Evolutionary conservation across 176 grass and related monocot genomes (phyloP).

Genomic region (Bothriochloa decipiens): DNA sequence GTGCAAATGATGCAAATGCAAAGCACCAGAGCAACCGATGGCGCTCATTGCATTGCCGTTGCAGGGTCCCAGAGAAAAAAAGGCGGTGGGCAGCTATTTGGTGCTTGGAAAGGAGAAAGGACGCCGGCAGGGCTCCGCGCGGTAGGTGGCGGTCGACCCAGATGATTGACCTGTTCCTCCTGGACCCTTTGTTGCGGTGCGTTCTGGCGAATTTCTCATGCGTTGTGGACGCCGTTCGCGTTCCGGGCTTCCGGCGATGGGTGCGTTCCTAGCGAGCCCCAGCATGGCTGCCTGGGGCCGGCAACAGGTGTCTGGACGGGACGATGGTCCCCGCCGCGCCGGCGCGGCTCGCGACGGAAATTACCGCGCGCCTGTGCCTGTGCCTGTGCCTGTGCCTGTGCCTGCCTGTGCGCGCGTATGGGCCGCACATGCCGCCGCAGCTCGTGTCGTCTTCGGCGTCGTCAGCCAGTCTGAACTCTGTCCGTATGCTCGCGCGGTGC

Average conservation of each 20-base stretch:
- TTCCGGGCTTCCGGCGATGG: neutral
- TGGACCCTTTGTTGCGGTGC: neutral
- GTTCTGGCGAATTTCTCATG: too few relatives aligned
- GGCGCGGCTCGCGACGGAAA: neutral
- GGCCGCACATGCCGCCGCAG: constrained; percentile 14
- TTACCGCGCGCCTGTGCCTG: neutral
- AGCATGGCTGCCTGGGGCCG: neutral
- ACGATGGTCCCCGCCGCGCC: neutral
- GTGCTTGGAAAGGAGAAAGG: neutral
- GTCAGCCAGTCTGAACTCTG: neutral
- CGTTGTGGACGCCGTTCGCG: too few relatives aligned
- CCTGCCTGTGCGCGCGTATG: neutral
- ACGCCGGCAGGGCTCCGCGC: neutral
- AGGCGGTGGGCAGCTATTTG: neutral
- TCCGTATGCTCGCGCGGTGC: neutral
- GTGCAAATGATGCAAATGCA: too few relatives aligned
- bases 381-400: neutral
- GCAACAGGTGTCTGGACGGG: neutral
- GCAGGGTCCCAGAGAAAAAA: neutral
- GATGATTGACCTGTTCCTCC: neutral
- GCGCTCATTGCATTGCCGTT: neutral
- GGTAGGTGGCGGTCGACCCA: constrained; percentile 24
- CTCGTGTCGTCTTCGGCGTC: neutral
- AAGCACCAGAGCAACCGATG: neutral
- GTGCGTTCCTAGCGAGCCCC: neutral